These are phyloP conservation scores for Cladophialophora psammophila DNA, from an alignment of 2,329 filamentous ascomycete genomes.

Conservation along the genomic window DNA sequence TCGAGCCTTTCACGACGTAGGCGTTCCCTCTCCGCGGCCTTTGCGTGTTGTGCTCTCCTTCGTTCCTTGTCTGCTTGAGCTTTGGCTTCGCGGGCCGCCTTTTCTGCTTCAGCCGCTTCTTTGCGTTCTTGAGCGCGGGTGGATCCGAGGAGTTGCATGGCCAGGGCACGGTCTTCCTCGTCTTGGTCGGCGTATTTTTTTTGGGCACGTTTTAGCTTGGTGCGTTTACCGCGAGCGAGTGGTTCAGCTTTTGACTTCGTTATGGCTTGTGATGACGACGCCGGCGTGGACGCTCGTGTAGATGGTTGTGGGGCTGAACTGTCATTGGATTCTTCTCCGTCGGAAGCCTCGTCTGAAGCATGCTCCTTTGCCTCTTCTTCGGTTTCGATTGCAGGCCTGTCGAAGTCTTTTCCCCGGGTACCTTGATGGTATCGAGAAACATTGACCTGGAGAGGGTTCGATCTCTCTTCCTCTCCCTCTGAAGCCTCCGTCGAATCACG, in stretches of 20 bases:
- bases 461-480: conserved; percentile 41
- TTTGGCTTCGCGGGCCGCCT: conserved; percentile 74
- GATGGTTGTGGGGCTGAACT: conserved; percentile 18
- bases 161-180: conserved; percentile 85
- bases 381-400: conserved; percentile 34
- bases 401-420: conserved; percentile 42
- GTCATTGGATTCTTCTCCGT: conserved; percentile 17
- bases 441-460: conserved; percentile 31
- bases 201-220: conserved; percentile 64
- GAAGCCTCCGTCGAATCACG: conserved; percentile 38
- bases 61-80: conserved; percentile 75
- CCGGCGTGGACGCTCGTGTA: conserved; percentile 34
- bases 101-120: conserved; percentile 70
- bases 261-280: conserved; percentile 33
- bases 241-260: conserved; percentile 34
- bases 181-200: conserved; percentile 91
- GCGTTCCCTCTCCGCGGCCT: conserved; percentile 67
- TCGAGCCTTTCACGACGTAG: conserved; percentile 77
- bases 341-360: neutral
- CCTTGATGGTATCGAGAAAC: conserved; percentile 36
- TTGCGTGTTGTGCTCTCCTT: conserved; percentile 79
- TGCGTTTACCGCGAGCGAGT: conserved; percentile 44
- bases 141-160: conserved; percentile 87
- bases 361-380: conserved; percentile 22
- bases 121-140: conserved; percentile 67